Conservation (phyloP, 2,329 filamentous ascomycete species). For the Graphiopsis chlorocephala region DNA sequence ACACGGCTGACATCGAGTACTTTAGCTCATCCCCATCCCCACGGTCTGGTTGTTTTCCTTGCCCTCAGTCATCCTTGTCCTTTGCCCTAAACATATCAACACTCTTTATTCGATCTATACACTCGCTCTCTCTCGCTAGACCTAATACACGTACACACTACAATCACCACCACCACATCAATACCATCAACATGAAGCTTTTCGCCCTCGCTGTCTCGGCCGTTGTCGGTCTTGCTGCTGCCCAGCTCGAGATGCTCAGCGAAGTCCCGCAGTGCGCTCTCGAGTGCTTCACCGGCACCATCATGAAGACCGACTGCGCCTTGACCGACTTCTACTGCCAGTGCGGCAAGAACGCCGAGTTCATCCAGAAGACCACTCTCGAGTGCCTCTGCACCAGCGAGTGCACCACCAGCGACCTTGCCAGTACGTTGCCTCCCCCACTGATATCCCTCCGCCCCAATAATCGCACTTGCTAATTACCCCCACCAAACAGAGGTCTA, state of each 20-base stretch:
- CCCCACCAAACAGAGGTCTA: slow-evolving; percentile 19
- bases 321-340: slow-evolving; percentile 51
- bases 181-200: slow-evolving; percentile 12
- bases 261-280: slow-evolving; percentile 23
- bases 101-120: background rate
- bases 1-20: background rate
- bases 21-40: background rate
- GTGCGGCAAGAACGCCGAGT: slow-evolving; percentile 44
- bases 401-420: slow-evolving; percentile 39
- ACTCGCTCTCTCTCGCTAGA: background rate
- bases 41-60: background rate
- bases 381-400: slow-evolving; percentile 37
- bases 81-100: background rate
- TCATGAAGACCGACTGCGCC: slow-evolving; percentile 48
- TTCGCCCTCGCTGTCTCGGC: slow-evolving; percentile 8
- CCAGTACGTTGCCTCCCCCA: slow-evolving; percentile 35
- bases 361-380: slow-evolving; percentile 40
- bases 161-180: background rate
- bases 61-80: background rate
- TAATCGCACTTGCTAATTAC: background rate
- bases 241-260: slow-evolving; percentile 11
- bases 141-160: background rate
- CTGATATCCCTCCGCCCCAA: background rate
- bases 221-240: slow-evolving; percentile 12
- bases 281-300: slow-evolving; percentile 48